Conservation (phyloP, 2,329 filamentous ascomycete species). For the Neurospora sp. region DNA sequence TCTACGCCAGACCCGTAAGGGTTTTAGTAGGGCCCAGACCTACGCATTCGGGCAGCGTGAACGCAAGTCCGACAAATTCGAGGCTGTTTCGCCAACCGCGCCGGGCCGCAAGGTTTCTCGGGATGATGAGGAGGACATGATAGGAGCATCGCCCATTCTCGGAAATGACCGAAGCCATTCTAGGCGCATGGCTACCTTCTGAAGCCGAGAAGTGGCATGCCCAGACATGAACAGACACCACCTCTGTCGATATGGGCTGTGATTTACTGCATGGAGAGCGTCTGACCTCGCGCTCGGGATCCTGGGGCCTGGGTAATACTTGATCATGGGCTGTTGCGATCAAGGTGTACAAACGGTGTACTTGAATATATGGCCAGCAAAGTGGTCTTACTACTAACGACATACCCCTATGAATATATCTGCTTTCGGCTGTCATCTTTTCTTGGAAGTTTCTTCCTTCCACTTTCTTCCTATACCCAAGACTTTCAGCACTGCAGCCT, state of each 20-base stretch:
- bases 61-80: conserved; percentile 11
- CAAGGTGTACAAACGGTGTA: background rate
- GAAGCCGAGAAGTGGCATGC: conserved; percentile 15
- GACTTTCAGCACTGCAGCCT: background rate
- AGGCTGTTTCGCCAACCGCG: conserved; percentile 46
- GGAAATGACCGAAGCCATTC: conserved; percentile 42
- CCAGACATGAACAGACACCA: background rate
- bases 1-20: conserved; percentile 74
- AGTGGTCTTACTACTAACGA: background rate
- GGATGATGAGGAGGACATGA: conserved; percentile 20
- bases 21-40: conserved; percentile 78
- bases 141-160: conserved; percentile 30
- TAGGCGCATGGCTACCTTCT: conserved; percentile 57
- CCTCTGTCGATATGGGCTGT: background rate
- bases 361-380: background rate
- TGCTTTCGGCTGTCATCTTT: background rate
- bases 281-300: background rate
- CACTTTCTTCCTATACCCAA: background rate
- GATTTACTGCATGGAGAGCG: background rate
- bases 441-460: background rate
- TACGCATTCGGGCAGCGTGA: conserved; percentile 83
- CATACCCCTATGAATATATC: background rate
- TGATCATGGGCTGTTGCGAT: background rate
- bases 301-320: background rate
- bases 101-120: conserved; percentile 27